These are phyloP conservation scores for Teratosphaeria zuluensis DNA, from an alignment of 2,329 filamentous ascomycete species.

Conservation along the genomic window DNA sequence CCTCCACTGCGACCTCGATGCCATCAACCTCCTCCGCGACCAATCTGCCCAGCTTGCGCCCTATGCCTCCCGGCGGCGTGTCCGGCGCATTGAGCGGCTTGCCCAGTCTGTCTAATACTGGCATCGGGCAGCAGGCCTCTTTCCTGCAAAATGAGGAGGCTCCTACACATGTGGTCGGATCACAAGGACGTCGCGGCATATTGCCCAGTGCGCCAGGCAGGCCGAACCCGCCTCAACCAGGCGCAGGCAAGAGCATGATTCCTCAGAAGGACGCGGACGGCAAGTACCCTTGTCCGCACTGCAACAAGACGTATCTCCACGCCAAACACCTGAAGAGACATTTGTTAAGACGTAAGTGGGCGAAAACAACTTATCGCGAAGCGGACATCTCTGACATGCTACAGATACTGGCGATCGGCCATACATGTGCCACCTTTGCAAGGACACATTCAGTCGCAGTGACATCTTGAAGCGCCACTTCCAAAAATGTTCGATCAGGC, in stretches of 20 bases:
- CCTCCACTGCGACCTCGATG: conserved; percentile 23
- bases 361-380: neutral
- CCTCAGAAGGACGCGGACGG: conserved; percentile 93
- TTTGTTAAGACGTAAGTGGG: conserved; percentile 79
- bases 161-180: conserved; percentile 87
- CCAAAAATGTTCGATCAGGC: conserved; percentile 94
- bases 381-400: conserved; percentile 25
- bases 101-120: conserved; percentile 26
- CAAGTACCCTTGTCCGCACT: conserved; percentile 96
- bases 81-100: conserved; percentile 23
- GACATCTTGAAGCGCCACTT: conserved; percentile 98
- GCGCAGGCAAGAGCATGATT: conserved; percentile 70
- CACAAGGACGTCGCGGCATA: conserved; percentile 84
- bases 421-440: conserved; percentile 96
- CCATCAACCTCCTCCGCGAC: conserved; percentile 13
- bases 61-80: conserved; percentile 32
- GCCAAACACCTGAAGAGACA: conserved; percentile 97
- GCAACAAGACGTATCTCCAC: conserved; percentile 95
- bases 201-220: conserved; percentile 82
- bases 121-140: conserved; percentile 23
- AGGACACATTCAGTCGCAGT: conserved; percentile 94
- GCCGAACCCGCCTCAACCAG: conserved; percentile 63
- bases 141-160: conserved; percentile 32
- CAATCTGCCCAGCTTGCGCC: conserved; percentile 31
- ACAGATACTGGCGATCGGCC: conserved; percentile 93